Evolutionary conservation across 805 yeast genomes (phyloP), one percentile per base, ranked within the genome.

Genomic region (Komagataella phaffii): DNA sequence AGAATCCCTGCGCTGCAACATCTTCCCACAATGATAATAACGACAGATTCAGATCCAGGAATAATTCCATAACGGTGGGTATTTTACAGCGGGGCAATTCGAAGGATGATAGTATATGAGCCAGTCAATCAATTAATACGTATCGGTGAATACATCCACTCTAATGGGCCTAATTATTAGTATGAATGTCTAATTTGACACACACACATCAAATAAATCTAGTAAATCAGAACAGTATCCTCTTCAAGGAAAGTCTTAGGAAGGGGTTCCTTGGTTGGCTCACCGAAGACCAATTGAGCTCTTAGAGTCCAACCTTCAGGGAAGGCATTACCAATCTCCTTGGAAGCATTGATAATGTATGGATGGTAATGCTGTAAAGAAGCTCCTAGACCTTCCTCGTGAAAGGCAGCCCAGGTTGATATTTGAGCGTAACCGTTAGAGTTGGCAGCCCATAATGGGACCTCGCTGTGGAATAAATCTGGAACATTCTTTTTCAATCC

Each of bases 291-390:
- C 57, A 76, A 66, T 64, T 76, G 80, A 45, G 78, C 71, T 53
- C 68, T 71, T 49, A 75, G 72, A 43, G 60, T 62, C 77, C 78
- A 75, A 49, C 63, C 58, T 49, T 58, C 61, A 52, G 78, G 78
- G 24, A 72, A 64, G 47, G 58, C 60, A 30, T 8, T 7, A 57
- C 67, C 73, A 55, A 68, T 65, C 56, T 70, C 55, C 49, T 70
- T 71, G 17, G 63, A 57, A 24, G 48, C 49, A 45, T 60, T 69
- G 56, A 66, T 65, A 50, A 76, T 71, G 49, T 65, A 64, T 49
- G 69, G 74, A 61, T 72, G 74, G 70, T 71, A 77, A 63, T 76
- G 81, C 64, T 76, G 81, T 56, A 76, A 66, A 57, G 73, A 75
- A 55, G 70, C 77, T 55, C 80, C 80, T 47, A 75, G 60, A 49